Conservation (phyloP, 2,329 filamentous ascomycete species). For the Colletotrichum theobromicola region DNA sequence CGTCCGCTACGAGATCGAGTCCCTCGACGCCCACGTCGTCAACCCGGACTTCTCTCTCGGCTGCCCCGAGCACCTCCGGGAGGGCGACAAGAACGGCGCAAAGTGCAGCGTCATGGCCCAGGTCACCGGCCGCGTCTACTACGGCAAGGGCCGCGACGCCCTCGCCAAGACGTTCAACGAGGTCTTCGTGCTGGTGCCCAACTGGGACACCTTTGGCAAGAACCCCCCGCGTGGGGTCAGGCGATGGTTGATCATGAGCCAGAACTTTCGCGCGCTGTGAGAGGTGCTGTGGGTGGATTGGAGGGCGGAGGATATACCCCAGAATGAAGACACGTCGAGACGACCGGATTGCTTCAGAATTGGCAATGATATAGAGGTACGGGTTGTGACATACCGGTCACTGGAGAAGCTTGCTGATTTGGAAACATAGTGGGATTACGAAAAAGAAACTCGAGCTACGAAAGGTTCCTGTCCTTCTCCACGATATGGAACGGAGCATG, state of each 20-base stretch:
- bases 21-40: conserved; percentile 78
- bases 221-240: conserved; percentile 59
- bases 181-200: conserved; percentile 80
- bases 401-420: not conserved
- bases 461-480: not conserved
- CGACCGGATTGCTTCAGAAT: not conserved
- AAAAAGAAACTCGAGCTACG: not conserved
- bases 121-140: conserved; percentile 74
- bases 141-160: conserved; percentile 67
- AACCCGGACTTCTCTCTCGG: conserved; percentile 70
- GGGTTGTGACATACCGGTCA: not conserved
- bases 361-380: not conserved
- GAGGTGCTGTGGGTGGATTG: not conserved
- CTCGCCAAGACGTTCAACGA: conserved; percentile 78
- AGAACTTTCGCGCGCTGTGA: conserved; percentile 70
- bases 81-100: conserved; percentile 52
- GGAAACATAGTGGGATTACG: not conserved
- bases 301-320: not conserved
- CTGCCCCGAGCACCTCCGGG: conserved; percentile 51
- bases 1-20: conserved; percentile 75
- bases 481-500: not conserved
- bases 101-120: conserved; percentile 75
- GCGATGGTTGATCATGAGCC: conserved; percentile 72
- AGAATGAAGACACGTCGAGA: not conserved
- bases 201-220: conserved; percentile 63